phyloP scores from a whole-genome alignment of 306 rosid genomes.

The Gleditsia sinensis region DNA sequence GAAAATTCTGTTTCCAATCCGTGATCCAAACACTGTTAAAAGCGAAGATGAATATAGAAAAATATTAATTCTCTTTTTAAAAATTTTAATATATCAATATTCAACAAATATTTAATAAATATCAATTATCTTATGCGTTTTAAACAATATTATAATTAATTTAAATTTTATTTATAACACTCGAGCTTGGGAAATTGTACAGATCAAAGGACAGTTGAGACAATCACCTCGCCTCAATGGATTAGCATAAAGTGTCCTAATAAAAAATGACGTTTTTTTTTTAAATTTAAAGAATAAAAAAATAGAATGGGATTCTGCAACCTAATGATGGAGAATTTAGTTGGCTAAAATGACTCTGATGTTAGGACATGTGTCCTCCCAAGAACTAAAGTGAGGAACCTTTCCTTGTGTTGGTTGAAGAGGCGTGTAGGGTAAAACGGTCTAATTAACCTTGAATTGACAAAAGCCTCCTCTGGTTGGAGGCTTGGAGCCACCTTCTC shows the following conservation, averaged over 20 bases:
- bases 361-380: slow-evolving; percentile 25
- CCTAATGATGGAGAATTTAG: neutral
- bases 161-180: too few species aligned
- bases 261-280: neutral
- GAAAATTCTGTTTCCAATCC: too few species aligned
- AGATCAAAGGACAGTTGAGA: neutral
- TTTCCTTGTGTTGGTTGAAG: neutral
- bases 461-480: slow-evolving; percentile 26
- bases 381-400: neutral
- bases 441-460: slow-evolving; percentile 28
- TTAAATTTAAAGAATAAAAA: neutral
- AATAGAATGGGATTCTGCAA: neutral
- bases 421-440: slow-evolving; percentile 37
- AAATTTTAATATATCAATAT: too few species aligned
- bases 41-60: too few species aligned
- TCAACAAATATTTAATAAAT: too few species aligned
- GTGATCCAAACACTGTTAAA: too few species aligned
- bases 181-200: neutral
- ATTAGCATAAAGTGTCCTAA: slow-evolving; percentile 3
- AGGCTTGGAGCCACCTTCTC: slow-evolving; percentile 11
- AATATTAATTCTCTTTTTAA: too few species aligned
- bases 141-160: too few species aligned
- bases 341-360: neutral
- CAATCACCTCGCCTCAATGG: neutral
- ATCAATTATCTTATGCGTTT: too few species aligned